Evolutionary conservation across 768 basidiomycete genomes (phyloP), one percentile per base, ranked within the genome.

Genomic region (Russula foetens): DNA sequence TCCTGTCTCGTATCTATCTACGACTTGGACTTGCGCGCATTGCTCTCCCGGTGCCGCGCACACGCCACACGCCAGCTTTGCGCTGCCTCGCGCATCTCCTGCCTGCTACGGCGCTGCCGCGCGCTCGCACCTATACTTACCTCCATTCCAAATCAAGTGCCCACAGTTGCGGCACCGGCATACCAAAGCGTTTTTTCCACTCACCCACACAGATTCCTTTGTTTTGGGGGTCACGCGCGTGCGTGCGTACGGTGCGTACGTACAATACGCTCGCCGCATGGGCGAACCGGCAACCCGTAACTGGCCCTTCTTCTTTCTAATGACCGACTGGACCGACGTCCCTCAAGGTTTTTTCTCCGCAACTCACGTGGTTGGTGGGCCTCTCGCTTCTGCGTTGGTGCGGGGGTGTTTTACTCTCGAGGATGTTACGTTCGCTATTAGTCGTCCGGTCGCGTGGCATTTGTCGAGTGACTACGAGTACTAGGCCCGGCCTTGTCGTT

Each of bases 41-140:
- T n/a, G 24, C 31, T 33, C n/a, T n/a, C n/a, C n/a, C n/a, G n/a
- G n/a, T n/a, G n/a, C n/a, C 53, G 31, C 53, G 50, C 59, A 2
- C 46, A 47, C 26, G 7, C 35, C 23, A 24, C 15, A 26, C 47
- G 1, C 15, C 3, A 14, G 26, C 14, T 31, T 50, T 56, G 46
- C 56, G 48, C 28, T 28, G 46, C 59, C 59, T 53, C 59, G 23
- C 59, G 53, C 26, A 55, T 60, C 53, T 50, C 59, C 60, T 56
- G 54, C 60, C 33, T 14, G 54, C 43, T 45, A 51, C 48, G 49
- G 48, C n/a, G 54, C 59, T 47, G 59, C 57, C 49, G 52, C 31
- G 28, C 50, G 41, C 50, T 43, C 58, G 5, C 17, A 11, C 17
- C 2, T 24, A 35, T 35, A 35, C 35, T 11, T 35, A 35, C 35